Conservation (phyloP, 2,329 filamentous ascomycete genomes). For the Botrytis pseudocinerea region DNA sequence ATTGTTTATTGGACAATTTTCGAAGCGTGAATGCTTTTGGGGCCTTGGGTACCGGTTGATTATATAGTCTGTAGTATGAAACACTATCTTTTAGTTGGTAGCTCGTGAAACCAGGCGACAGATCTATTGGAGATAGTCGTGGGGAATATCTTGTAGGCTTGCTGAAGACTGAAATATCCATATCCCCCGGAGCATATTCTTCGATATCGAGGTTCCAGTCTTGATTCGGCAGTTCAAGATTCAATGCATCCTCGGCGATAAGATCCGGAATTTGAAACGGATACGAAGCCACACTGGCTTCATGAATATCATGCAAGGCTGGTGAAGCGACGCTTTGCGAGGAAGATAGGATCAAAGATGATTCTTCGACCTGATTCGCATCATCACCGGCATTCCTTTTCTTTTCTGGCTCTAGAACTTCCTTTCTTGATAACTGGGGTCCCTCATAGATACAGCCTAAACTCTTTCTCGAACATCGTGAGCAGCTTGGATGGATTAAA, state of each 20-base stretch:
- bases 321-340: neutral
- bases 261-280: neutral
- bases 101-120: neutral
- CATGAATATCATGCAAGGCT: neutral
- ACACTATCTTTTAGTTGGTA: neutral
- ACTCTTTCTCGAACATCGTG: constrained; percentile 26
- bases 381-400: neutral
- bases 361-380: neutral
- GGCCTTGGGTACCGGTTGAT: constrained; percentile 1
- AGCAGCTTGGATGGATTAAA: constrained; percentile 25
- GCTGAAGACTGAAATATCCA: neutral
- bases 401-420: neutral
- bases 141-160: neutral
- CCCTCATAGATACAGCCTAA: constrained; percentile 25
- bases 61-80: neutral
- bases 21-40: constrained; percentile 26
- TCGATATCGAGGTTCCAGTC: neutral
- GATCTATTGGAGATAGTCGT: neutral
- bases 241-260: neutral
- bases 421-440: neutral
- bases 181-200: neutral
- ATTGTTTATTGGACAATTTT: constrained; percentile 3
- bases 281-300: neutral
- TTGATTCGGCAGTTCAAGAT: neutral
- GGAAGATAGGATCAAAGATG: neutral